Evolutionary conservation across 805 yeast genomes (phyloP).

Genomic region (Metschnikowia colocasiae): DNA sequence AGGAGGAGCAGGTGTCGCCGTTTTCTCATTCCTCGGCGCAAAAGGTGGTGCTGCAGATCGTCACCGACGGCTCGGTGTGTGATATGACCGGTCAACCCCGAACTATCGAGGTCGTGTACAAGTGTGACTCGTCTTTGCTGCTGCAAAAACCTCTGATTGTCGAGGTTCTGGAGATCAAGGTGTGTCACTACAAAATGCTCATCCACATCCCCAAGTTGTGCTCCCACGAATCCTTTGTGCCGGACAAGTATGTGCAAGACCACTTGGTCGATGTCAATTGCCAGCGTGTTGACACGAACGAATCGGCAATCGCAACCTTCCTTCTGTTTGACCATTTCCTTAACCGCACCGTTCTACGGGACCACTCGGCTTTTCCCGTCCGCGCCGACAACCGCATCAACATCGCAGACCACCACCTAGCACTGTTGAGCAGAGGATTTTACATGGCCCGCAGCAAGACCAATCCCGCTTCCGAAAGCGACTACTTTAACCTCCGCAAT

Average conservation of each 20-base stretch:
- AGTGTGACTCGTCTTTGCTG: constrained; percentile 42
- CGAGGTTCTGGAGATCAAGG: constrained; percentile 49
- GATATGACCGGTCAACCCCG: constrained; percentile 55
- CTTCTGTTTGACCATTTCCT: constrained; percentile 8
- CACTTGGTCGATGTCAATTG: constrained; percentile 29
- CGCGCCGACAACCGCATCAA: constrained; percentile 24
- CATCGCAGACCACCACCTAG: constrained; percentile 24
- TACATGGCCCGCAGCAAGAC: constrained; percentile 20
- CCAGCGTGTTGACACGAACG: constrained; percentile 15
- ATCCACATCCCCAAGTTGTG: constrained; percentile 53
- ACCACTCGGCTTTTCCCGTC: constrained; percentile 24
- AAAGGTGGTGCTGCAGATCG: constrained; percentile 37
- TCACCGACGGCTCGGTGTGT: constrained; percentile 51
- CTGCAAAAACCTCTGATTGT: constrained; percentile 20
- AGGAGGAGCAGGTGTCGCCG: constrained; percentile 16
- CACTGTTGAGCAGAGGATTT: constrained; percentile 32
- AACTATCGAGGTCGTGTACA: constrained; percentile 50
- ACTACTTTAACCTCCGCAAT: constrained; percentile 23
- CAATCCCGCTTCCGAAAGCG: constrained; percentile 11
- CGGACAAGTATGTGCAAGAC: constrained; percentile 21
- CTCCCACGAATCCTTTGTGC: constrained; percentile 30
- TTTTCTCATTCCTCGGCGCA: constrained; percentile 19
- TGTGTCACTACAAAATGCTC: constrained; percentile 55
- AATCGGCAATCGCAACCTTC: neutral
- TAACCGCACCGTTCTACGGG: constrained; percentile 7